Evolutionary conservation across 1,284 basidiomycete species (phyloP).

Genomic region (Sparassis latifolia): DNA sequence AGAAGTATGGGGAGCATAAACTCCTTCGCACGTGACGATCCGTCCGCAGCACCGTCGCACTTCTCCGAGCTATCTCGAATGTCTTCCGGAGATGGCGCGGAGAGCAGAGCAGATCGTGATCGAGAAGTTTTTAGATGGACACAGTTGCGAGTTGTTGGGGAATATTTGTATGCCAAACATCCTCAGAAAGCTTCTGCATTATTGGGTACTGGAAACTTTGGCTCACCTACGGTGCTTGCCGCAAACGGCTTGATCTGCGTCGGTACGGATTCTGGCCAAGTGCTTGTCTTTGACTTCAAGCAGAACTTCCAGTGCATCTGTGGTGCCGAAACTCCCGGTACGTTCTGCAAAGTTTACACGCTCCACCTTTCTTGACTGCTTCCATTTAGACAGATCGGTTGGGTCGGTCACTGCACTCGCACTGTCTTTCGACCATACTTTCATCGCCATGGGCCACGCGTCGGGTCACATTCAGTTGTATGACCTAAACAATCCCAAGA

Average conservation of each 20-base stretch:
- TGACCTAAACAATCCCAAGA: slow-evolving; percentile 68
- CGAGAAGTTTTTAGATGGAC: slow-evolving; percentile 78
- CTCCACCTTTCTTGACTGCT: slow-evolving; percentile 1
- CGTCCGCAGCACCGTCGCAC: slow-evolving; percentile 56
- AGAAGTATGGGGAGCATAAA: slow-evolving; percentile 39
- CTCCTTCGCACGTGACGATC: slow-evolving; percentile 34
- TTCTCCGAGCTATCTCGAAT: slow-evolving; percentile 66
- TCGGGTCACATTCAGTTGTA: slow-evolving; percentile 86
- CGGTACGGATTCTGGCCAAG: slow-evolving; percentile 76
- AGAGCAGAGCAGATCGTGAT: not conserved
- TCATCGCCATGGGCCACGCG: slow-evolving; percentile 84
- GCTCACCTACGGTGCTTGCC: slow-evolving; percentile 75
- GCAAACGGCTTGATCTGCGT: slow-evolving; percentile 89
- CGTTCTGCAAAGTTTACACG: slow-evolving; percentile 16
- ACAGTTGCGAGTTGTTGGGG: slow-evolving; percentile 54
- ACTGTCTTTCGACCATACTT: slow-evolving; percentile 92
- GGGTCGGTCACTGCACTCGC: slow-evolving; percentile 89
- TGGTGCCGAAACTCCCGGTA: slow-evolving; percentile 63
- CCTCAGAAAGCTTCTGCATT: slow-evolving; percentile 57
- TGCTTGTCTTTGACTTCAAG: slow-evolving; percentile 86
- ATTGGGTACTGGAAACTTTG: slow-evolving; percentile 49
- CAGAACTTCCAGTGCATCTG: slow-evolving; percentile 80
- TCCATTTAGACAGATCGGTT: slow-evolving; percentile 43
- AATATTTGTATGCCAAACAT: slow-evolving; percentile 46
- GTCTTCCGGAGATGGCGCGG: slow-evolving; percentile 39